Conservation (phyloP, 108 stramenopile genomes). For the Discostella pseudostelligera region DNA sequence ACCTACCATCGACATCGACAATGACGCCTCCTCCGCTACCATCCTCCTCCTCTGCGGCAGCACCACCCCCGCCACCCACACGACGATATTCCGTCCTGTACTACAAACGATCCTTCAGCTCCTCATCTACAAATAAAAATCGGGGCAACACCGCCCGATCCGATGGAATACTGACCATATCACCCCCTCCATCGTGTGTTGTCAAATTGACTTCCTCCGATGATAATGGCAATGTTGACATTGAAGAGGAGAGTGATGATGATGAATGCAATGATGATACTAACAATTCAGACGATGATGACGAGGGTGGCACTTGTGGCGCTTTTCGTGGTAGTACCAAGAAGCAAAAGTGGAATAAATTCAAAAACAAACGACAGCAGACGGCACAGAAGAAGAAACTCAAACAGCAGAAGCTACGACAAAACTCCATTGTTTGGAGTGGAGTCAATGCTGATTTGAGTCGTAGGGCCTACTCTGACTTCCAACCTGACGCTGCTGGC, state of each 20-base stretch:
- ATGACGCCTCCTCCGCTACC: neutral
- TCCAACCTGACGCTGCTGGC: constrained; percentile 2
- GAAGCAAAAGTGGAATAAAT: neutral
- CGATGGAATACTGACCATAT: constrained; percentile 60
- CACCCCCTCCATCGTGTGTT: constrained; percentile 28
- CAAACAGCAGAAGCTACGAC: neutral
- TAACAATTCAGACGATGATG: neutral
- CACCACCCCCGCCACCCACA: neutral
- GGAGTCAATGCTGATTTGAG: constrained; percentile 12
- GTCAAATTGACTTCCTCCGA: constrained; percentile 5
- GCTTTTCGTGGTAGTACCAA: too few species aligned
- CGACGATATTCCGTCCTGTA: constrained; percentile 60
- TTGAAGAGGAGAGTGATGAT: constrained; percentile 23
- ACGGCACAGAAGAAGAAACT: neutral
- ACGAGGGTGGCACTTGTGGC: too few species aligned
- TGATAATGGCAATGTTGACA: constrained; percentile 23
- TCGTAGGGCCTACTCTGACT: constrained; percentile 10
- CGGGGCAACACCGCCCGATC: constrained; percentile 51
- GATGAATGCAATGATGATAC: constrained; percentile 22
- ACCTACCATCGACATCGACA: neutral
- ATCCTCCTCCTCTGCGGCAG: neutral
- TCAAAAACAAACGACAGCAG: constrained; percentile 5
- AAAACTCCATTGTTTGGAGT: constrained; percentile 12
- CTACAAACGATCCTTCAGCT: constrained; percentile 48
- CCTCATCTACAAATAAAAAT: constrained; percentile 39